Conservation (phyloP, 1,139 yeast genomes). For the Kodamaea arcana region DNA sequence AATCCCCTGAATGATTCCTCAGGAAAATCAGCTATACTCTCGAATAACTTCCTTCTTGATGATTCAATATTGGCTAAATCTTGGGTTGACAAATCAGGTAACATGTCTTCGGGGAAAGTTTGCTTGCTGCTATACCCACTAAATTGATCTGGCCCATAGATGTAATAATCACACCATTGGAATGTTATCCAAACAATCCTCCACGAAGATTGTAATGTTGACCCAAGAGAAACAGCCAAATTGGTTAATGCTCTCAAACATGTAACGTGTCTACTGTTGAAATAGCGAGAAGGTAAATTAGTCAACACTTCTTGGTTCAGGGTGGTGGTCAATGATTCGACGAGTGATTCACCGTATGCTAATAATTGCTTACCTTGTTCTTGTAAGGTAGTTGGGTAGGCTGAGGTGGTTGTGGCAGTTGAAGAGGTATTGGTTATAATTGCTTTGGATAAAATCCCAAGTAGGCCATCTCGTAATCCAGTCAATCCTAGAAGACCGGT, state of each 20-base stretch:
- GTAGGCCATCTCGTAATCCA: slow-evolving; percentile 56
- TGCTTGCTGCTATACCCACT: slow-evolving; percentile 19
- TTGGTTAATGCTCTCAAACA: slow-evolving; percentile 76
- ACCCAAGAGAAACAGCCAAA: slow-evolving; percentile 74
- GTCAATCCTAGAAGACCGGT: slow-evolving; percentile 66
- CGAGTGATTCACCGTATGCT: slow-evolving; percentile 59
- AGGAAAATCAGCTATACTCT: slow-evolving; percentile 56
- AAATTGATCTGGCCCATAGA: slow-evolving; percentile 57
- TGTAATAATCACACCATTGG: slow-evolving; percentile 67
- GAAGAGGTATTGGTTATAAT: slow-evolving; percentile 39
- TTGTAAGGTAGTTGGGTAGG: slow-evolving; percentile 9
- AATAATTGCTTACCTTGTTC: slow-evolving; percentile 34
- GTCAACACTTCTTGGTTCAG: slow-evolving; percentile 1
- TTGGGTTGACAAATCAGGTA: slow-evolving; percentile 26
- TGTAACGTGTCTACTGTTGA: slow-evolving; percentile 64
- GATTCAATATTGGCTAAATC: slow-evolving; percentile 54
- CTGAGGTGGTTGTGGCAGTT: not conserved
- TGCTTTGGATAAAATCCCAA: slow-evolving; percentile 54
- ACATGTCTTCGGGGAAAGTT: slow-evolving; percentile 15
- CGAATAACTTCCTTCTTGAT: slow-evolving; percentile 57
- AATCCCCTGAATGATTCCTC: slow-evolving; percentile 45
- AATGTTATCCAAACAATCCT: slow-evolving; percentile 59
- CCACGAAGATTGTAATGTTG: slow-evolving; percentile 70
- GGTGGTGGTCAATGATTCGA: slow-evolving; percentile 51
- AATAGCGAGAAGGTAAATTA: slow-evolving; percentile 29